Conservation (phyloP, 345 rosid species). For the Arabidopsis suecica region DNA sequence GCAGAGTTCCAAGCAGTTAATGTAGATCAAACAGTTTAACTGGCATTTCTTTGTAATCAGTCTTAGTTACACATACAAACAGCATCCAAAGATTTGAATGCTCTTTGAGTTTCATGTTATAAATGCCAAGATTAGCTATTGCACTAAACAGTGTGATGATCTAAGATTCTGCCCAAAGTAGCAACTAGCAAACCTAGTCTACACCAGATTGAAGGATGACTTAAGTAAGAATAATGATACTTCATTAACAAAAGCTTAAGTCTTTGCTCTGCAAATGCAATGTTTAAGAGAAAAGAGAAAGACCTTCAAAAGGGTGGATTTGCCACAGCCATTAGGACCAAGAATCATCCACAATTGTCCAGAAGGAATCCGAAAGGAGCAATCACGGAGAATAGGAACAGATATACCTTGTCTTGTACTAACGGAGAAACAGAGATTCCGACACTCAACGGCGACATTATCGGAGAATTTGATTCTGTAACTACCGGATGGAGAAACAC, state of each 20-base stretch:
- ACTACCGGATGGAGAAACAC: slow-evolving; percentile 19
- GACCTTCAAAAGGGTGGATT: slow-evolving; percentile 97
- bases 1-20: slow-evolving; percentile 36
- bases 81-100: slow-evolving; percentile 24
- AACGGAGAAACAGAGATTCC: slow-evolving; percentile 70
- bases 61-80: slow-evolving; percentile 6
- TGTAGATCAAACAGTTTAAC: slow-evolving; percentile 1
- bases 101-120: not conserved
- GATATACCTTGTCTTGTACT: slow-evolving; percentile 57
- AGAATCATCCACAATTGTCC: slow-evolving; percentile 96
- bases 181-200: not conserved
- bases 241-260: not conserved
- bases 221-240: not conserved
- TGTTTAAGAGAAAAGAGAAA: not conserved
- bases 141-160: not conserved
- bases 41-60: not conserved
- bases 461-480: slow-evolving; percentile 54
- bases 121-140: slow-evolving; percentile 7
- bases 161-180: not conserved
- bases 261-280: not conserved
- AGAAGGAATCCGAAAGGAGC: slow-evolving; percentile 73
- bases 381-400: slow-evolving; percentile 72
- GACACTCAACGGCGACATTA: slow-evolving; percentile 58
- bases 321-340: slow-evolving; percentile 97
- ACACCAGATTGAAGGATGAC: not conserved